Conservation (phyloP, 2,329 filamentous ascomycete genomes). For the Trichoderma pleuroti region DNA sequence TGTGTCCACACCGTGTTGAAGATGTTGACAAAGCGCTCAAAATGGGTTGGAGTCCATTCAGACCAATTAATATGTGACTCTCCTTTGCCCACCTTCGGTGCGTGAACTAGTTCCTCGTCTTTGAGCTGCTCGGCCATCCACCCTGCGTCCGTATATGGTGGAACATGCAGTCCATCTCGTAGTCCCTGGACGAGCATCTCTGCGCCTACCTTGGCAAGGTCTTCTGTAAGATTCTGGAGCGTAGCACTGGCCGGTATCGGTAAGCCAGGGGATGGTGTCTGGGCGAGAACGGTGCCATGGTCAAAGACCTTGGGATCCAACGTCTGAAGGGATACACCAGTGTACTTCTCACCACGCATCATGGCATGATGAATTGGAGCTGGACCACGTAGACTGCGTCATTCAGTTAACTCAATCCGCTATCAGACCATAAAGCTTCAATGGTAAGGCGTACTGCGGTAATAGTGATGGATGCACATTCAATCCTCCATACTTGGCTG, state of each 20-base stretch:
- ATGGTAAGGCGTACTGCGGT: constrained; percentile 59
- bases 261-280: constrained; percentile 60
- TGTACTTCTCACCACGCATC: constrained; percentile 55
- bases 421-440: background rate
- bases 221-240: constrained; percentile 37
- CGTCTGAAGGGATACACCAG: constrained; percentile 84
- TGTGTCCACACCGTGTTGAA: constrained; percentile 65
- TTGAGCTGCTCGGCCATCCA: constrained; percentile 26
- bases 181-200: constrained; percentile 67
- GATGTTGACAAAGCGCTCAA: constrained; percentile 55
- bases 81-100: constrained; percentile 67
- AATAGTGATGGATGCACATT: constrained; percentile 93
- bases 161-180: constrained; percentile 59
- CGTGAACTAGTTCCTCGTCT: constrained; percentile 43
- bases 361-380: constrained; percentile 86
- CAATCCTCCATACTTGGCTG: constrained; percentile 75
- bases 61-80: constrained; percentile 62
- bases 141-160: constrained; percentile 47
- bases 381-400: constrained; percentile 70
- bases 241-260: constrained; percentile 45
- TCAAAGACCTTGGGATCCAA: constrained; percentile 76
- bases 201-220: constrained; percentile 63
- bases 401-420: background rate
- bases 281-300: constrained; percentile 69
- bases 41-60: constrained; percentile 48